These are phyloP conservation scores for Fusarium irregulare DNA, from an alignment of 2,329 filamentous ascomycete species.

Conservation along the genomic window DNA sequence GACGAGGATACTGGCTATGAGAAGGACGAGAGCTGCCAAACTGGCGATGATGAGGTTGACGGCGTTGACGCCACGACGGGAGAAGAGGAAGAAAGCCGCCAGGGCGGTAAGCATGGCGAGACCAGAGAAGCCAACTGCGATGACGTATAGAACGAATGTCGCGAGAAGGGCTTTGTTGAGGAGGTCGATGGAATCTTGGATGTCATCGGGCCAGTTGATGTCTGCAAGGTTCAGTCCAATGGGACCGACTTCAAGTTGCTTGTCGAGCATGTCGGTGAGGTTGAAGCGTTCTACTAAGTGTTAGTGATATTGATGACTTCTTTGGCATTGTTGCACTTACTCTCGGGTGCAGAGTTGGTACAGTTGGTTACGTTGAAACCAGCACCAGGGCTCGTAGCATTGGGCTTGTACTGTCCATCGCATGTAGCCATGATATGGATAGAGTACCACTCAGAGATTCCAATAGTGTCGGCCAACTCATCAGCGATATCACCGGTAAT, in stretches of 20 bases:
- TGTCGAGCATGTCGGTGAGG: constrained; percentile 59
- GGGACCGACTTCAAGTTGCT: constrained; percentile 59
- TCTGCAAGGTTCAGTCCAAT: constrained; percentile 58
- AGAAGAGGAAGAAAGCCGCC: constrained; percentile 51
- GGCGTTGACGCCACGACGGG: constrained; percentile 43
- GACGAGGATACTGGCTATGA: constrained; percentile 57
- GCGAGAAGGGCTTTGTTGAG: constrained; percentile 62
- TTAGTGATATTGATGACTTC: background rate
- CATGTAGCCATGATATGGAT: constrained; percentile 62
- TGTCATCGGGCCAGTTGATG: constrained; percentile 57
- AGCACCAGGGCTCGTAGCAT: constrained; percentile 52
- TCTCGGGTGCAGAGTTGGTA: constrained; percentile 53
- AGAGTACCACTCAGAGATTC: constrained; percentile 64
- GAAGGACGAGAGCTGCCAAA: constrained; percentile 53
- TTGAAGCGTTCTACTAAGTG: constrained; percentile 55
- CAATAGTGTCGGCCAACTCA: constrained; percentile 56
- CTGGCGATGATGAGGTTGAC: constrained; percentile 54
- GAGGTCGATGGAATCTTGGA: constrained; percentile 61
- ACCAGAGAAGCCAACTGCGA: constrained; percentile 57
- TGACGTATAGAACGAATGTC: constrained; percentile 61
- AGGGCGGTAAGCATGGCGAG: constrained; percentile 56
- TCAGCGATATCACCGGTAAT: constrained; percentile 55
- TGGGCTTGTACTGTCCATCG: constrained; percentile 59
- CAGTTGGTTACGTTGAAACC: constrained; percentile 60
- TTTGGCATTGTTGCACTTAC: constrained; percentile 46